phyloP scores from a whole-genome alignment of 352 stramenopile genomes.

The Globisporangium acanthophoron region DNA sequence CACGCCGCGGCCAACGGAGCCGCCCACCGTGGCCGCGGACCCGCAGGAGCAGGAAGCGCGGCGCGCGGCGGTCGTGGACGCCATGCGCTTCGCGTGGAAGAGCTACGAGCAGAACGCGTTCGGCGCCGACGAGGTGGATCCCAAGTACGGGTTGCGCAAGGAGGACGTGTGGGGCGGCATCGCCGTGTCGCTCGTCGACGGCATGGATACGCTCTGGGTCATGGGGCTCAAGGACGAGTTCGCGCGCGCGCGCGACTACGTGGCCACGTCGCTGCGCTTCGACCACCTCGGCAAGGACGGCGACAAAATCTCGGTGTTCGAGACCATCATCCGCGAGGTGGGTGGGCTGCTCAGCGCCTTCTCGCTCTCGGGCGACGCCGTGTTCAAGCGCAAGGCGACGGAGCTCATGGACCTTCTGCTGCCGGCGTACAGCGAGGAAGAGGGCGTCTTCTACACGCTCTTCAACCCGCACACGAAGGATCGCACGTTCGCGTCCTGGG shows the following conservation, averaged over 20 bases:
- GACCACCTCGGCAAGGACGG: constrained; percentile 53
- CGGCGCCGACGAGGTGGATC: constrained; percentile 93
- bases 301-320: constrained; percentile 92
- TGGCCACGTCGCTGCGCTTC: constrained; percentile 80
- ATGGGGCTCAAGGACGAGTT: constrained; percentile 95
- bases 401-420: constrained; percentile 91
- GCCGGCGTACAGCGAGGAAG: constrained; percentile 84
- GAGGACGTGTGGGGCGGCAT: constrained; percentile 90
- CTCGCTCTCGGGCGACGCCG: constrained; percentile 77
- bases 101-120: constrained; percentile 94
- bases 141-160: constrained; percentile 47
- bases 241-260: constrained; percentile 81
- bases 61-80: constrained; percentile 37
- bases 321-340: constrained; percentile 98
- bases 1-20: background rate
- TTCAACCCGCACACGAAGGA: constrained; percentile 84
- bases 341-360: constrained; percentile 96
- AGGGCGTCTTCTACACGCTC: constrained; percentile 88
- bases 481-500: constrained; percentile 28
- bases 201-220: constrained; percentile 96
- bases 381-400: constrained; percentile 91
- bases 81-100: constrained; percentile 76
- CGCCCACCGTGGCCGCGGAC: background rate
- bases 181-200: constrained; percentile 91
- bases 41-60: constrained; percentile 31